phyloP scores from a whole-genome alignment of 2,329 filamentous ascomycete genomes.

The Botrytis cinerea region DNA sequence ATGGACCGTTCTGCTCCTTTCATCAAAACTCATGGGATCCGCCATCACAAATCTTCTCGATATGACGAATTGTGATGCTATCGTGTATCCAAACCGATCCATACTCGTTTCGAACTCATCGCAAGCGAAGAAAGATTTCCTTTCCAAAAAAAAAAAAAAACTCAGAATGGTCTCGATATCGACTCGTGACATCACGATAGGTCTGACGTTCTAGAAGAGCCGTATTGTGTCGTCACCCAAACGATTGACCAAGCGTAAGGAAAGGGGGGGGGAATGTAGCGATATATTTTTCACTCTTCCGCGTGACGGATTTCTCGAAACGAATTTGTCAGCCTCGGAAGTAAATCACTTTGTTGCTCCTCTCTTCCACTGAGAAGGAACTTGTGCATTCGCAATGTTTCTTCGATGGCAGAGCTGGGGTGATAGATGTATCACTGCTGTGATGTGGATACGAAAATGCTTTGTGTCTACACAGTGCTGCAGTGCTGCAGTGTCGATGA shows the following conservation, averaged over 20 bases:
- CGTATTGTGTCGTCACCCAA: not conserved
- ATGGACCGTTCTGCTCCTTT: constrained; percentile 54
- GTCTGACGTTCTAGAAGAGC: not conserved
- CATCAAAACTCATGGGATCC: constrained; percentile 52
- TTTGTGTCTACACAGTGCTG: constrained; percentile 48
- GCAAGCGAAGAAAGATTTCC: not conserved
- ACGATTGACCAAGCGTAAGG: not conserved
- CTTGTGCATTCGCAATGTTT: constrained; percentile 55
- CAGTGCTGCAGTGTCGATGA: constrained; percentile 56
- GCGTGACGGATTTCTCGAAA: constrained; percentile 61
- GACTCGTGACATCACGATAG: not conserved
- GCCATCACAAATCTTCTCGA: constrained; percentile 51
- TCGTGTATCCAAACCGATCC: constrained; percentile 24
- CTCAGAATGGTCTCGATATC: not conserved
- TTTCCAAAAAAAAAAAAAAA: not conserved
- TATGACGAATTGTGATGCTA: constrained; percentile 38
- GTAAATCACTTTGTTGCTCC: constrained; percentile 47
- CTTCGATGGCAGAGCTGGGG: constrained; percentile 63
- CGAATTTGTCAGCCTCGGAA: constrained; percentile 59
- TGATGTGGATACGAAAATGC: constrained; percentile 53
- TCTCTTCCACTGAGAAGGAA: constrained; percentile 37
- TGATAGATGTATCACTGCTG: constrained; percentile 54
- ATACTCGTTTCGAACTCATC: constrained; percentile 22
- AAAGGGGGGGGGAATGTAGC: constrained; percentile 13
- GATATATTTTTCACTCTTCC: constrained; percentile 37